Conservation (phyloP, 1,139 yeast species). For the Debaryomyces singareniensis region DNA sequence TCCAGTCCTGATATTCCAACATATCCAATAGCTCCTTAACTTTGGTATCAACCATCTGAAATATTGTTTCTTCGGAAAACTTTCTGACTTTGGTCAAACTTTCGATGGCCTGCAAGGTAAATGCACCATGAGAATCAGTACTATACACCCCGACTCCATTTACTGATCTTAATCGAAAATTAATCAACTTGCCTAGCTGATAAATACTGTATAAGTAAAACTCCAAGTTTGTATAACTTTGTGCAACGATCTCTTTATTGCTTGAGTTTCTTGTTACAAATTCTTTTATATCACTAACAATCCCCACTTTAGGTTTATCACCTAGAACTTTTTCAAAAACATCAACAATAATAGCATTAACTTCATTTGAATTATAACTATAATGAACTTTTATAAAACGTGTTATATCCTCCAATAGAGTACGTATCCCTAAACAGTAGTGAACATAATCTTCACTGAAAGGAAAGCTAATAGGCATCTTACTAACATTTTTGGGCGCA, state of each 20-base stretch:
- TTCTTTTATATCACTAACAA: constrained; percentile 58
- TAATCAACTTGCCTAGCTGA: constrained; percentile 46
- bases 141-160: constrained; percentile 49
- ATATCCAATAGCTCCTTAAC: constrained; percentile 76
- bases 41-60: constrained; percentile 72
- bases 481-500: constrained; percentile 27
- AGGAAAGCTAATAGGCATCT: constrained; percentile 71
- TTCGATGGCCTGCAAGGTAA: constrained; percentile 36
- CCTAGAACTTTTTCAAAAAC: constrained; percentile 67
- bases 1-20: constrained; percentile 79
- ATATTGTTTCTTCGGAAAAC: constrained; percentile 74
- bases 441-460: constrained; percentile 86
- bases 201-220: constrained; percentile 64
- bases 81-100: constrained; percentile 59
- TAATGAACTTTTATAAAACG: constrained; percentile 66
- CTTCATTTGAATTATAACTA: constrained; percentile 37
- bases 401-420: constrained; percentile 56
- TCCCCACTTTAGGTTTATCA: constrained; percentile 44
- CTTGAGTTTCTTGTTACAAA: constrained; percentile 56
- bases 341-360: constrained; percentile 44
- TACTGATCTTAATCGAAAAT: constrained; percentile 38
- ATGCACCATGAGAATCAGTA: constrained; percentile 32
- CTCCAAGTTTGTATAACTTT: constrained; percentile 81
- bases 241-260: constrained; percentile 86
- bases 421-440: constrained; percentile 69